These are phyloP conservation scores for Paramarasmius palmivorus DNA, from an alignment of 1,284 basidiomycete species.

Conservation along the genomic window DNA sequence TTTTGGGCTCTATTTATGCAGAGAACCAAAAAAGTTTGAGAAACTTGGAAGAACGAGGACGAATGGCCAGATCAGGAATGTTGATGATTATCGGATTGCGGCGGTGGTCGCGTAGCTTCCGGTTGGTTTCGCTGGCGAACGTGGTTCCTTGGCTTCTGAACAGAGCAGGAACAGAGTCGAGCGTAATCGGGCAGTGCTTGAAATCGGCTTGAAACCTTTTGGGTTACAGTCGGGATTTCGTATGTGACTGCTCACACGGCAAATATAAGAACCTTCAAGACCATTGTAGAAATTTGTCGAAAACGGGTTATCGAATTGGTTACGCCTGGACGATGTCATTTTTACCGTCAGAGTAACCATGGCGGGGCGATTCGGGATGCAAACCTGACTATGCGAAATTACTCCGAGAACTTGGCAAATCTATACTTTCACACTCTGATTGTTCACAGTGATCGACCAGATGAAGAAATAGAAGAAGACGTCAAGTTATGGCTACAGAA, in stretches of 20 bases:
- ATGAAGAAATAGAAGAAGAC: background rate
- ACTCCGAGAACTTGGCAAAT: background rate
- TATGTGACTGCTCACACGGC: too few species aligned
- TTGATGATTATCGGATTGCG: slow-evolving; percentile 12
- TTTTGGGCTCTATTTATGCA: slow-evolving; percentile 8
- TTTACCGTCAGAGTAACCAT: background rate
- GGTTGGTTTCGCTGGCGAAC: background rate
- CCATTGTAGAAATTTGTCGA: too few species aligned
- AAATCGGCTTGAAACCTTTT: too few species aligned
- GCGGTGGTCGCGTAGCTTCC: background rate
- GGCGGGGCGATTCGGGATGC: background rate
- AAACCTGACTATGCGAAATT: too few species aligned
- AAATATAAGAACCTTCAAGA: too few species aligned
- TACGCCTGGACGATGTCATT: background rate
- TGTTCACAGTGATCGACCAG: too few species aligned
- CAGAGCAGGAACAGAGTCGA: too few species aligned
- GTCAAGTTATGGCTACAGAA: slow-evolving; percentile 1
- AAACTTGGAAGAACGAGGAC: background rate
- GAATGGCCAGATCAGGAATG: slow-evolving; percentile 4
- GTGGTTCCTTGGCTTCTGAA: background rate
- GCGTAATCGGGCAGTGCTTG: too few species aligned
- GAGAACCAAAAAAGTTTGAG: background rate
- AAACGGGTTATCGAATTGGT: background rate
- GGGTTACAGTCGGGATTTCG: too few species aligned
- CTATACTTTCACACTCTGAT: too few species aligned